Base-by-base conservation (phyloP, 371 early-diverging fungal genomes). In the Mortierella sp. region DNA sequence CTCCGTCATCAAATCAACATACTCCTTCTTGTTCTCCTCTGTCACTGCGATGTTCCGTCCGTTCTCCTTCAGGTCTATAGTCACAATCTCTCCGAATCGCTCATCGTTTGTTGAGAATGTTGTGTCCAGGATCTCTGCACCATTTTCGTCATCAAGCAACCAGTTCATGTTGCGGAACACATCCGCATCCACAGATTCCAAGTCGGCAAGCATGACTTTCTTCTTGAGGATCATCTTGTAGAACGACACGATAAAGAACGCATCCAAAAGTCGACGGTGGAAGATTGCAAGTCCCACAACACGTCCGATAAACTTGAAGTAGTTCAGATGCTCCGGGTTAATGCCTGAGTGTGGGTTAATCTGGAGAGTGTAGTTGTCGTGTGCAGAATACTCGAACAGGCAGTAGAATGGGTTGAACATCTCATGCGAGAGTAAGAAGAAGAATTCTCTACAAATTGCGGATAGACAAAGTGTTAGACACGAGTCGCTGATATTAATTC, bases 331-430 rank as follows among this genome's bases (percentile, higher is more conserved):
- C 79, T 99, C 98, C 21, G 99, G 96, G 81, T 98, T 98, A 66
- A 98, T 91, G 54, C 90, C 90, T 29, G 96, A 96, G 78, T 96
- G 91, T 45, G 96, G 96, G 82, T 95, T 98, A 81, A 98, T 96
- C 76, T 97, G 96, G 41, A 96, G 86, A 40, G 98, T 96, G 81
- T 97, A 95, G 64, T 94, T 96, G 83, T 98, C 97, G 80, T 96
- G 96, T 13, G 96, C 97, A 39, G 97, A 95, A 76, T 96, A 96
- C 79, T 97, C 95, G 78, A 99, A 99, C 58, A 99, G 86, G 63
- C 95, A 93, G 83, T 95, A 97, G 82, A 94, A 90, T 13, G 99
- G 99, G 77, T 99, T 97, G 82, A 98, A 97, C 96, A 98, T 98
- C 77, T 98, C 97, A 81, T 96, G 96, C 22, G 96, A 94, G 28